Evolutionary conservation across 208 protist species (phyloP), one percentile per base, ranked within the genome.

Genomic region (Phytomonas serpens): DNA sequence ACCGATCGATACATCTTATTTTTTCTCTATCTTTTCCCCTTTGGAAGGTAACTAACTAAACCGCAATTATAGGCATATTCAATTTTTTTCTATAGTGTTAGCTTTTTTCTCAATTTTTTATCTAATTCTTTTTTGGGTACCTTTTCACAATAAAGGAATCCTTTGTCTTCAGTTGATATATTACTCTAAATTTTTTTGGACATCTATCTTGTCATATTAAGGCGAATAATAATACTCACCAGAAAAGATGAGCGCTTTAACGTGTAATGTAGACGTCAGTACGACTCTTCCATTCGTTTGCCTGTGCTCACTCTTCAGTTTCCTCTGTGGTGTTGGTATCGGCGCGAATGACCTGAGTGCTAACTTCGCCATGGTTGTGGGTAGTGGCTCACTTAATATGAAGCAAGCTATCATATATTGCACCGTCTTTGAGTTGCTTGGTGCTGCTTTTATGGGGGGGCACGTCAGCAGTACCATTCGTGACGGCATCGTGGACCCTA

Each of bases 291-390:
- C 86, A 37, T 79, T 94, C 47, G 84, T 93, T 40, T 93, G 87
- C 79, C 78, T 90, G 64, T 73, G 82, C 72, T 89, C 86, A 11
- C 69, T 90, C 27, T 79, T 92, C 33, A 90, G 85, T 57, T 94
- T 94, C 62, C 76, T 94, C 62, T 94, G 85, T 65, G 90, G 86
- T 31, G 84, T 93, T 14, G 90, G 90, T 62, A 95, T 95, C 52
- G 87, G 90, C 31, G 90, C 84, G 6, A 92, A 92, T 69, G 88
- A 95, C 67, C 78, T 93, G 29, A 89, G 79, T 67, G 88, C 87
- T 19, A 93, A 92, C 77, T 95, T 95, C 68, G 90, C 90, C 23
- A 92, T 92, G 84, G 88, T 93, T 64, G 84, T 93, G 7, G 90
- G 90, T 38, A 93, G 84, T 74, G 86, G 88, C 64, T 90, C 86